Percentiles rank a stretch among this genome's conserved stretches.
phyloP scores from a whole-genome alignment of 2,329 filamentous ascomycete species.

The Sordariomycetes sp. region DNA sequence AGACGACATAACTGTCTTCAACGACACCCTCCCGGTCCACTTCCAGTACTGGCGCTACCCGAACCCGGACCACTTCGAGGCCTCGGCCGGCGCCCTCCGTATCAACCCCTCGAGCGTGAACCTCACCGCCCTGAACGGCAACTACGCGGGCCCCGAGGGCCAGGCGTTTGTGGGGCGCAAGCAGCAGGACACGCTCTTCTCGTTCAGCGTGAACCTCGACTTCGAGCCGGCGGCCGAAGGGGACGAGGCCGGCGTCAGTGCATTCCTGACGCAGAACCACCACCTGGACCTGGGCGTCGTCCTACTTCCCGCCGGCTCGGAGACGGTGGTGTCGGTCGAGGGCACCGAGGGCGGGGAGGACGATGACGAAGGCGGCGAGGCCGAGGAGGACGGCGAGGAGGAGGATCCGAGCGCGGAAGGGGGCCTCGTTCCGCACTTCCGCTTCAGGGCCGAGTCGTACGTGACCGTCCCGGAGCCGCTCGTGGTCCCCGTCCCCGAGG shows the following conservation, averaged over 20 bases:
- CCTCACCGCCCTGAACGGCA: slow-evolving; percentile 30
- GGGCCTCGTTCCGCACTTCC: slow-evolving; percentile 25
- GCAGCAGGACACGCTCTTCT: slow-evolving; percentile 45
- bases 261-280: slow-evolving; percentile 42
- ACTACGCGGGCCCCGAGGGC: slow-evolving; percentile 25
- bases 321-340: slow-evolving; percentile 6
- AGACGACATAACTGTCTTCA: slow-evolving; percentile 21
- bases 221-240: slow-evolving; percentile 25
- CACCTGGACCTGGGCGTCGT: slow-evolving; percentile 36
- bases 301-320: slow-evolving; percentile 18
- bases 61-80: slow-evolving; percentile 27
- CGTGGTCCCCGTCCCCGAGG: slow-evolving; percentile 23
- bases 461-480: slow-evolving; percentile 24
- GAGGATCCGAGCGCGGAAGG: neutral
- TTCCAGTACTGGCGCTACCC: slow-evolving; percentile 48
- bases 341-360: neutral
- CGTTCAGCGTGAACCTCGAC: slow-evolving; percentile 32
- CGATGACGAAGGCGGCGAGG: neutral
- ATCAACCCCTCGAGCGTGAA: slow-evolving; percentile 38
- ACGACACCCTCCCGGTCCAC: slow-evolving; percentile 34
- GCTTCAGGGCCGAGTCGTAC: slow-evolving; percentile 32
- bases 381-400: slow-evolving; percentile 4
- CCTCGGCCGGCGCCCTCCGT: slow-evolving; percentile 32
- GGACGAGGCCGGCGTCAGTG: slow-evolving; percentile 40
- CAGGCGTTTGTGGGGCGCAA: slow-evolving; percentile 42